Percentiles rank a stretch among this genome's conserved stretches.
These are phyloP conservation scores for Auriscalpium orientale DNA, from an alignment of 768 basidiomycete genomes.

Conservation along the genomic window DNA sequence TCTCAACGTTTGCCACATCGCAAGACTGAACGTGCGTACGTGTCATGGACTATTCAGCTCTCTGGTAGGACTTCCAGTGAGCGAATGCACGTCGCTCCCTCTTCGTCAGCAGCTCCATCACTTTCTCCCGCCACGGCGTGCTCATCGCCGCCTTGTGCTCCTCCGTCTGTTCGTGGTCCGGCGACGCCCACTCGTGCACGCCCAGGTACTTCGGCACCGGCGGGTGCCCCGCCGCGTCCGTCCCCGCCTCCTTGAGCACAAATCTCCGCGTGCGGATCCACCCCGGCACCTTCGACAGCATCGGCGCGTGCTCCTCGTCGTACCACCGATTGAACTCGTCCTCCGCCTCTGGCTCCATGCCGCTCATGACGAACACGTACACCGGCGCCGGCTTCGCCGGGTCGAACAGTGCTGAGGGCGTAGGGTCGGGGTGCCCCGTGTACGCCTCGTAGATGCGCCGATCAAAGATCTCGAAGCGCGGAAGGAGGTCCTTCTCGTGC, in stretches of 20 bases:
- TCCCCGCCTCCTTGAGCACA: constrained; percentile 23
- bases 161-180: constrained; percentile 24
- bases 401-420: constrained; percentile 20
- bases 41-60: too few species aligned
- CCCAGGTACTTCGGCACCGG: constrained; percentile 34
- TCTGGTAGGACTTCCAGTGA: too few species aligned
- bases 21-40: not conserved
- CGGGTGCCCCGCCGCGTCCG: constrained; percentile 16
- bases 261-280: constrained; percentile 40
- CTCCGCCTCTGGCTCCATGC: constrained; percentile 19
- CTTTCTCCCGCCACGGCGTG: constrained; percentile 38
- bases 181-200: constrained; percentile 36
- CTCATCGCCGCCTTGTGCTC: constrained; percentile 33
- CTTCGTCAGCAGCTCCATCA: constrained; percentile 28
- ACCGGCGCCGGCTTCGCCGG: constrained; percentile 16
- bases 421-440: constrained; percentile 9
- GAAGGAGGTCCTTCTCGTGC: constrained; percentile 26
- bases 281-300: constrained; percentile 34
- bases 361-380: constrained; percentile 20
- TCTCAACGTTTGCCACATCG: not conserved
- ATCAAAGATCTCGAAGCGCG: constrained; percentile 26
- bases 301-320: constrained; percentile 24
- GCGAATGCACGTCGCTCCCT: constrained; percentile 26
- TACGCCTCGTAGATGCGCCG: constrained; percentile 27
- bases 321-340: constrained; percentile 26